phyloP scores from a whole-genome alignment of 352 stramenopile species.

The Pythium folliculosum region DNA sequence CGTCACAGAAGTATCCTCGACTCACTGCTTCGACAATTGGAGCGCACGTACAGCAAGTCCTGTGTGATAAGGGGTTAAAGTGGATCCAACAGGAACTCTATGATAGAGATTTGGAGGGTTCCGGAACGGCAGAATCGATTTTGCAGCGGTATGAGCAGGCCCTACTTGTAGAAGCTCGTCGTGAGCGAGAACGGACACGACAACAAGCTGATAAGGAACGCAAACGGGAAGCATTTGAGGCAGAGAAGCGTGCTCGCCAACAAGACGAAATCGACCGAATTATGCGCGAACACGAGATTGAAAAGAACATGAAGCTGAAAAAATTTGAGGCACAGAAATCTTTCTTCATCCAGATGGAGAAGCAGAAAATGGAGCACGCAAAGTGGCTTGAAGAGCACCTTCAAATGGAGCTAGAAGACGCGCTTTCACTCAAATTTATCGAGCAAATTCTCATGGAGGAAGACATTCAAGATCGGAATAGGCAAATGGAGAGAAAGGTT shows the following conservation, averaged over 20 bases:
- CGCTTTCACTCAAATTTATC: conserved; percentile 49
- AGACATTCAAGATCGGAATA: conserved; percentile 40
- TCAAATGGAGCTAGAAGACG: conserved; percentile 60
- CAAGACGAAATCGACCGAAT: conserved; percentile 42
- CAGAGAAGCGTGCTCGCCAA: conserved; percentile 39
- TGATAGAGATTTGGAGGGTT: conserved; percentile 65
- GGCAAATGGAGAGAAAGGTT: conserved; percentile 42
- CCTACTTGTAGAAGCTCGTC: conserved; percentile 39
- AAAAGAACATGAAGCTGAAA: conserved; percentile 42
- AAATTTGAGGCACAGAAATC: conserved; percentile 44
- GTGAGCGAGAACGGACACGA: background rate
- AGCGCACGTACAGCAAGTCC: conserved; percentile 33
- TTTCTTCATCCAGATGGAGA: conserved; percentile 70
- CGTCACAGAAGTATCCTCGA: background rate
- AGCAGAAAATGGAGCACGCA: conserved; percentile 42
- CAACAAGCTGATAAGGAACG: conserved; percentile 4
- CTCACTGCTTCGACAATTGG: conserved; percentile 1
- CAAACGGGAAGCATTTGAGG: conserved; percentile 32
- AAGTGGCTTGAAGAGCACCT: conserved; percentile 46
- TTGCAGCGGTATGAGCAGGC: conserved; percentile 45
- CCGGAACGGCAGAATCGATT: conserved; percentile 45
- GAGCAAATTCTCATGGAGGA: conserved; percentile 33
- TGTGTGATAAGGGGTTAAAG: conserved; percentile 47
- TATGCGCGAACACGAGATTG: conserved; percentile 38
- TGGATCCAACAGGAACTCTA: conserved; percentile 85